Evolutionary conservation across 306 rosid species (phyloP).

Genomic region (Vigna angularis): DNA sequence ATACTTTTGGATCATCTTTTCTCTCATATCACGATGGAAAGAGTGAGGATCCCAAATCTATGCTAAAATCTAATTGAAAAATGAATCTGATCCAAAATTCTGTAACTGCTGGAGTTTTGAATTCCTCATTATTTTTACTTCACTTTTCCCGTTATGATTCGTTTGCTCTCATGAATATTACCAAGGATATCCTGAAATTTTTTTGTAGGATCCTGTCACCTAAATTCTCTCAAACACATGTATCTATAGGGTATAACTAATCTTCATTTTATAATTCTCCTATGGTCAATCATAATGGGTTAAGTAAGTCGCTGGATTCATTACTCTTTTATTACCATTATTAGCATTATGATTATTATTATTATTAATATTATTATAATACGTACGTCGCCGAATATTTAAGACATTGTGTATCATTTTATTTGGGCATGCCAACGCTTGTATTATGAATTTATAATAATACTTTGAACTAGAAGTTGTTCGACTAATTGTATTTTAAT

Average conservation of each 20-base stretch:
- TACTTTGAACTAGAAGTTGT: slow-evolving; percentile 53
- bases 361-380: slow-evolving; percentile 4
- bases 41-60: slow-evolving; percentile 27
- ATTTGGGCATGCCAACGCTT: slow-evolving; percentile 58
- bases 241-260: slow-evolving; percentile 42
- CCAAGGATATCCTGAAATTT: slow-evolving; percentile 24
- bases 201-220: slow-evolving; percentile 50
- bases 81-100: slow-evolving; percentile 22
- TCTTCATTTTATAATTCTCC: slow-evolving; percentile 29
- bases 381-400: slow-evolving; percentile 41
- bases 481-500: slow-evolving; percentile 48
- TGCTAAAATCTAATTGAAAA: slow-evolving; percentile 25
- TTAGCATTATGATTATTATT: slow-evolving; percentile 1
- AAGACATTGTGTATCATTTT: slow-evolving; percentile 47
- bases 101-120: neutral
- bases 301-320: slow-evolving; percentile 47
- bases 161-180: slow-evolving; percentile 19
- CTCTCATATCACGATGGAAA: slow-evolving; percentile 1
- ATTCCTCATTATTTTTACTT: slow-evolving; percentile 4
- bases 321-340: slow-evolving; percentile 26
- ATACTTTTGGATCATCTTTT: slow-evolving; percentile 20
- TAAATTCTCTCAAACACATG: slow-evolving; percentile 51
- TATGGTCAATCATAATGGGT: slow-evolving; percentile 56
- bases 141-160: neutral
- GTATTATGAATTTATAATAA: slow-evolving; percentile 39